Evolutionary conservation across 768 basidiomycete genomes (phyloP).

Genomic region (Suillus decipiens): DNA sequence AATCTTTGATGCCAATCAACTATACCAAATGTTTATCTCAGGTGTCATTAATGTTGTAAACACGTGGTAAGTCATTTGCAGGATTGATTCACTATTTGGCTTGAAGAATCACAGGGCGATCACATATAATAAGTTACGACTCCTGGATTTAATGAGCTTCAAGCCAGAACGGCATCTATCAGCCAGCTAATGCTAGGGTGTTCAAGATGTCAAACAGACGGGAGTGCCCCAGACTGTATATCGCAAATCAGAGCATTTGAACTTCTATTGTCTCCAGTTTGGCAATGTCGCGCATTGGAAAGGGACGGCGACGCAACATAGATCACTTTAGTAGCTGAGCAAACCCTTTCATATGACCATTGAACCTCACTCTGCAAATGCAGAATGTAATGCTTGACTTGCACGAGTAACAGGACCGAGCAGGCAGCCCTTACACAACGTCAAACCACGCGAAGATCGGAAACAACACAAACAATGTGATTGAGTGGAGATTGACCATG

Average conservation of each 20-base stretch:
- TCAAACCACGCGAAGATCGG: not conserved
- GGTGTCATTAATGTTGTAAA: constrained; percentile 27
- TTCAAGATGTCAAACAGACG: constrained; percentile 17
- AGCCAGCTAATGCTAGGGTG: too few species aligned
- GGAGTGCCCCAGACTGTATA: constrained; percentile 35
- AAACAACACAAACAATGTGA: not conserved
- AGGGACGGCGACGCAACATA: constrained; percentile 10
- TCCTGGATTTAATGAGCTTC: too few species aligned
- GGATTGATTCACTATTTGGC: not conserved
- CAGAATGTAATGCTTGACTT: constrained; percentile 21
- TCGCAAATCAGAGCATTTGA: constrained; percentile 37
- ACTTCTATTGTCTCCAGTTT: constrained; percentile 32
- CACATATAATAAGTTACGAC: constrained; percentile 44
- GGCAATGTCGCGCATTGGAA: constrained; percentile 29
- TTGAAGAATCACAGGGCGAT: constrained; percentile 38
- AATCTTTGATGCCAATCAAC: not conserved
- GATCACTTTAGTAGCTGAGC: constrained; percentile 19
- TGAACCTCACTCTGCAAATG: constrained; percentile 16
- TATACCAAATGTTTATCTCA: constrained; percentile 1
- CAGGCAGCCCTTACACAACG: not conserved
- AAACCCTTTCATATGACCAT: constrained; percentile 28
- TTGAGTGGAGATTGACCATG: constrained; percentile 4
- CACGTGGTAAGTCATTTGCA: constrained; percentile 20
- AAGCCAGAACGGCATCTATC: constrained; percentile 27
- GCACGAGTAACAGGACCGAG: constrained; percentile 1